phyloP scores from a whole-genome alignment of 495 filamentous ascomycete genomes.

The Durotheca rogersii region DNA sequence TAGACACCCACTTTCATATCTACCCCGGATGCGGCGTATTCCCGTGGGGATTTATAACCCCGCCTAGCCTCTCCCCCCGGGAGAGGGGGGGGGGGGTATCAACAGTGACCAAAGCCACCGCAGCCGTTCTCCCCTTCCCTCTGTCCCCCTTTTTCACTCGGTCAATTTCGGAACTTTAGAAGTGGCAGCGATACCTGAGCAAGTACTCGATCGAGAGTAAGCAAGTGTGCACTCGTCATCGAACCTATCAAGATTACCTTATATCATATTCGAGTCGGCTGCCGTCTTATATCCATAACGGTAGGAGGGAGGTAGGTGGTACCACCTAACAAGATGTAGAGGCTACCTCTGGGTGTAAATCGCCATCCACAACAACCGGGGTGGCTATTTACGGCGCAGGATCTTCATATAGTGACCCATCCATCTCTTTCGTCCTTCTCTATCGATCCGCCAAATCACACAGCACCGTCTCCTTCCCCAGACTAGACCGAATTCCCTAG shows the following conservation, averaged over 20 bases:
- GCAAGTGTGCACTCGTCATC: conserved; percentile 6
- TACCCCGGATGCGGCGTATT: conserved; percentile 5
- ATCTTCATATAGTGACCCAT: conserved; percentile 7
- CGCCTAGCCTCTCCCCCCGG: conserved; percentile 18
- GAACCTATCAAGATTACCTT: not conserved
- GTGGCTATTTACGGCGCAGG: conserved; percentile 14
- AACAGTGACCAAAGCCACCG: too few relatives aligned
- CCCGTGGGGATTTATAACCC: conserved; percentile 21
- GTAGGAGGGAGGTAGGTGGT: not conserved
- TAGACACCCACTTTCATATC: conserved; percentile 5
- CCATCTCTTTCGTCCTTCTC: conserved; percentile 17
- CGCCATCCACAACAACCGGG: conserved; percentile 13
- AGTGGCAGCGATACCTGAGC: too few relatives aligned
- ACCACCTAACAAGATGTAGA: conserved; percentile 2
- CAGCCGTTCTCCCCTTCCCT: too few relatives aligned
- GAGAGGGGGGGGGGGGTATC: too few relatives aligned
- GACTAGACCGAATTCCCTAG: conserved; percentile 7
- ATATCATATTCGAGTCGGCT: conserved; percentile 3
- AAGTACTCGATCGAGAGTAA: conserved; percentile 10
- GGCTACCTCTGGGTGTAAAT: too few relatives aligned
- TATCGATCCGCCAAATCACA: conserved; percentile 26
- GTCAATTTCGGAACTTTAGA: conserved; percentile 18
- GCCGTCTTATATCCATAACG: not conserved
- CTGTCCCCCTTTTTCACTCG: too few relatives aligned
- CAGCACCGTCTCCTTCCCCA: conserved; percentile 18